Base-by-base conservation (phyloP, 352 stramenopile species). In the Globisporangium lucens region DNA sequence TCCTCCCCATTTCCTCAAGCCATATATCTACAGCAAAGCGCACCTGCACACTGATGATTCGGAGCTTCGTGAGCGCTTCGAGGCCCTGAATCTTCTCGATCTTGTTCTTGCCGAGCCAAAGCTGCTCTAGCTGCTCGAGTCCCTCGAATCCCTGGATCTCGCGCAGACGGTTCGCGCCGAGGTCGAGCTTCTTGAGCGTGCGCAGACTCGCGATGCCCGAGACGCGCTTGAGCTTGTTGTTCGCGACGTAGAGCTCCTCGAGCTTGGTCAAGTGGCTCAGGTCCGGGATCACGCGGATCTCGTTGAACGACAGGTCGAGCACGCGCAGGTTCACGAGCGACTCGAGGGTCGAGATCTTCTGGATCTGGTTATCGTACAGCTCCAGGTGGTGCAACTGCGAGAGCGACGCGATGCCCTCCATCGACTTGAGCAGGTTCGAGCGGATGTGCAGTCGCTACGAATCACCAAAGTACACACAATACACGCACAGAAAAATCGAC, bases 31-130 rank as follows among this genome's bases (percentile, higher is more conserved):
- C n/a, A 15, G 6, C 2, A 30, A 61, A 4, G 20, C 66, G 7
- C 56, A 86, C 78, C 68, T 89, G 88, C 4, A 95, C 81, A 63
- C 88, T 95, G 65, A 92, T 85, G 47, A 93, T 85, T 47, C 80
- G 87, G 22, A 99, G 77, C 64, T 97, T 98, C 6, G 73, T 86
- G 3, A 99, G 80, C 46, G 78, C 77, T 3, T 93, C 80, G 15
- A 98, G 76, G 1, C 86, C 88, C 52, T 91, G 65, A 55, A 99
- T 98, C 57, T 80, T 75, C 71, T 97, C 93, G 76, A 99, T 99
- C 72, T 99, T 99, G 83, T 99, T 99, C 69, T 99, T 99, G 7
- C 97, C 97, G 5, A 99, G 77, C 97, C 97, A 99, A 29, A 99
- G 78, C 71, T 99, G 89, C 75, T 98, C 91, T 7, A 99, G 76